phyloP scores from a whole-genome alignment of 306 rosid genomes.

The Cajanus cajan region DNA sequence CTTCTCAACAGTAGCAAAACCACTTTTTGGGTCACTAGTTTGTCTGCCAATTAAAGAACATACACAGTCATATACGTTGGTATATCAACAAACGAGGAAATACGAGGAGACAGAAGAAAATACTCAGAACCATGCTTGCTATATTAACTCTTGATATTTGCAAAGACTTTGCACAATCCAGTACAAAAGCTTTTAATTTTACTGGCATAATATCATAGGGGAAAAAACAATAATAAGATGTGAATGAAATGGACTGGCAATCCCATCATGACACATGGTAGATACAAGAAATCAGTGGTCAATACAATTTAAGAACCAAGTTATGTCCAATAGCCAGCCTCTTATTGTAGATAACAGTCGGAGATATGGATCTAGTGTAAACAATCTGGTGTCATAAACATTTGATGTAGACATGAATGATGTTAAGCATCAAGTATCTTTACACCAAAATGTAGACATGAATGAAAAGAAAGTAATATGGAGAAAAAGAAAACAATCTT shows the following conservation, averaged over 20 bases:
- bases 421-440: not conserved
- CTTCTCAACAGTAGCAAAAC: slow-evolving; percentile 97
- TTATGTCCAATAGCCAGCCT: not conserved
- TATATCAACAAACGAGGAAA: slow-evolving; percentile 6
- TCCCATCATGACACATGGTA: not conserved
- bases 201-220: not conserved
- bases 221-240: not conserved
- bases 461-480: not conserved
- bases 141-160: not conserved
- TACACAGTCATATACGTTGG: not conserved
- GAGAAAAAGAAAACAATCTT: not conserved
- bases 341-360: not conserved
- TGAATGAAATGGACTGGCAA: not conserved
- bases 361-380: not conserved
- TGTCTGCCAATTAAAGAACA: slow-evolving; percentile 57
- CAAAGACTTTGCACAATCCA: not conserved
- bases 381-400: not conserved
- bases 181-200: not conserved
- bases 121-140: not conserved
- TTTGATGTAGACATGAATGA: no score
- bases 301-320: not conserved
- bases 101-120: not conserved
- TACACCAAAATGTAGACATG: slow-evolving; percentile 13
- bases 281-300: not conserved
- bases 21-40: slow-evolving; percentile 94